Evolutionary conservation across 805 yeast species (phyloP).

Genomic region (Danielia reshetovae): DNA sequence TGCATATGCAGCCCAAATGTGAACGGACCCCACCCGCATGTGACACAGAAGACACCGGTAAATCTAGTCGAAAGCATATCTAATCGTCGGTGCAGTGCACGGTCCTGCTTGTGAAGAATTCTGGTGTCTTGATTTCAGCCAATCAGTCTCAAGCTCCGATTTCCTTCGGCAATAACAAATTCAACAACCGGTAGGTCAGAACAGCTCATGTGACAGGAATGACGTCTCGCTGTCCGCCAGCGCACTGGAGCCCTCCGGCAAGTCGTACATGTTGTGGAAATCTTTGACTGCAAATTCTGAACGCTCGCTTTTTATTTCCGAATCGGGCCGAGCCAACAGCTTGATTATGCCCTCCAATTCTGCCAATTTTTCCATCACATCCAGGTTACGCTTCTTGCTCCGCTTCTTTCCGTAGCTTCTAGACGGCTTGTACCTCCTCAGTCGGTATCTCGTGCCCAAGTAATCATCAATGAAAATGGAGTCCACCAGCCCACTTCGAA

Average conservation of each 20-base stretch:
- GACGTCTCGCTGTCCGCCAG: not conserved
- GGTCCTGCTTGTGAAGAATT: too few species aligned
- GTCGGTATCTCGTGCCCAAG: conserved; percentile 26
- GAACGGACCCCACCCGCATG: too few species aligned
- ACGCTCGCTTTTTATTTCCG: not conserved
- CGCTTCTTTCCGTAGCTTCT: not conserved
- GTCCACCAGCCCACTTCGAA: conserved; percentile 38
- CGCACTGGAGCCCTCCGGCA: not conserved
- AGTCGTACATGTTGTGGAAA: not conserved
- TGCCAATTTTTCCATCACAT: not conserved
- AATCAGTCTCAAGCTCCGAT: too few species aligned
- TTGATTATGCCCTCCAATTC: not conserved
- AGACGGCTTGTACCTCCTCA: not conserved
- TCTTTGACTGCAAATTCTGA: not conserved
- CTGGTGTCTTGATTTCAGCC: too few species aligned
- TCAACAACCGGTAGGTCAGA: too few species aligned
- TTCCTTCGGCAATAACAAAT: too few species aligned
- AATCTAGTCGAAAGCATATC: too few species aligned
- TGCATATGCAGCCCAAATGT: too few species aligned
- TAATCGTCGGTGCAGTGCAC: too few species aligned
- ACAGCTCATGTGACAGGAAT: not conserved
- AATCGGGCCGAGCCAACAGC: not conserved
- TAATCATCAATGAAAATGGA: conserved; percentile 34
- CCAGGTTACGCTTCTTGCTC: not conserved
- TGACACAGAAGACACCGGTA: too few species aligned